Conservation (phyloP, 345 rosid species). For the Salix viminalis region DNA sequence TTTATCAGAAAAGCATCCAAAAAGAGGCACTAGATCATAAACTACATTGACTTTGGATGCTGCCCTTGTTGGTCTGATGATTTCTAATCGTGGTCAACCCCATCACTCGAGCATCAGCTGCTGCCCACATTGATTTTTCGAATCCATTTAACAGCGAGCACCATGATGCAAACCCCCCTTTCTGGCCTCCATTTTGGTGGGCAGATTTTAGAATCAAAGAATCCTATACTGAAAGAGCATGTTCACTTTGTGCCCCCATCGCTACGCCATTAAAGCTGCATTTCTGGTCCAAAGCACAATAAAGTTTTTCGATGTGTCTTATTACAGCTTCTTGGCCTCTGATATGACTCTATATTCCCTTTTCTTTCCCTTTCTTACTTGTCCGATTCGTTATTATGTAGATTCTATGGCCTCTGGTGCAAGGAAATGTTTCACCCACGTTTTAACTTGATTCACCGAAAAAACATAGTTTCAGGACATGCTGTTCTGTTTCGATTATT, state of each 20-base stretch:
- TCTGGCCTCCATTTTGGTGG: slow-evolving; percentile 33
- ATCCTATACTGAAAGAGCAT: slow-evolving; percentile 21
- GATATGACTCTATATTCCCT: slow-evolving; percentile 6
- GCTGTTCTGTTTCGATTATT: too few species aligned
- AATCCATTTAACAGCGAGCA: slow-evolving; percentile 17
- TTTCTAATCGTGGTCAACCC: slow-evolving; percentile 29
- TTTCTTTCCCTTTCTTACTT: neutral
- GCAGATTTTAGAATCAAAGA: slow-evolving; percentile 27
- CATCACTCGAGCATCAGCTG: neutral
- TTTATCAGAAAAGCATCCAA: neutral
- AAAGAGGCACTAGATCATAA: neutral
- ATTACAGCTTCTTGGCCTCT: slow-evolving; percentile 11
- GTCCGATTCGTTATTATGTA: neutral
- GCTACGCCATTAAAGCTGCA: slow-evolving; percentile 25
- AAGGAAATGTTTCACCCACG: neutral
- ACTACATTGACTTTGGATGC: slow-evolving; percentile 14
- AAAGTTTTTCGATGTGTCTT: slow-evolving; percentile 15
- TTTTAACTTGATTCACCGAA: too few species aligned
- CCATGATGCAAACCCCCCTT: slow-evolving; percentile 22
- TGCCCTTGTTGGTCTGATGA: neutral
- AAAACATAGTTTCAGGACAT: too few species aligned
- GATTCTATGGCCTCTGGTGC: neutral
- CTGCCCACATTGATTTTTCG: slow-evolving; percentile 9
- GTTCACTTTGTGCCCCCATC: neutral
- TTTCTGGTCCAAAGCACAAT: slow-evolving; percentile 29